Evolutionary conservation across 1,284 basidiomycete genomes (phyloP), one percentile per base, ranked within the genome.

Genomic region (Heterobasidion annosum): DNA sequence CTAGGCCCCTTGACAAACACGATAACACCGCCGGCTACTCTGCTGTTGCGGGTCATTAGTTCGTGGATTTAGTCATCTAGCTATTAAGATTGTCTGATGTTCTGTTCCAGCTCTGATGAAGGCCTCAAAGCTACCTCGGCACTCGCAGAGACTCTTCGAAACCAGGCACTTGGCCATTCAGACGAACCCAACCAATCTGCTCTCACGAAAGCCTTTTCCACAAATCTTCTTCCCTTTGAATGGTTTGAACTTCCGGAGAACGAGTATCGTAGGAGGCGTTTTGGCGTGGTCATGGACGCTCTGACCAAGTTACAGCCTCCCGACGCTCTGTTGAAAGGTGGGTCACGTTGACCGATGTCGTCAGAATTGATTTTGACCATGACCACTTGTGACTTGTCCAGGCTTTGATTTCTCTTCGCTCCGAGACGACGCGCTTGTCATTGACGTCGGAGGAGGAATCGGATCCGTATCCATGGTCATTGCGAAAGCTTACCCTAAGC

Each of bases 171-270:
- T 2, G n/a, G 33, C n/a, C 15, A n/a, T n/a, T 50, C 49, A 13
- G 3, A 34, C 8, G 49, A 13, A n/a, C 59, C 58, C 2, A 56
- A 50, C 49, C 58, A 59, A 18, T 52, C 66, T 1, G 59, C 68
- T 0, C 62, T 69, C 57, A 60, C 62, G 25, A 54, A 56, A 10
- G 66, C 65, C 2, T 65, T 63, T 54, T 57, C 59, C 19, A 64
- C 61, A 2, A 50, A 59, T 47, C 52, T 63, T 37, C 19, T 55
- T 19, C 61, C 61, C 50, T 67, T 62, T 49, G 49, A 60, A 19
- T 67, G 62, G 62, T 57, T 64, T 42, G 64, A 63, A 51, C 57
- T 58, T 8, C 63, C 63, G 2, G 62, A 59, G 48, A 64, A 68
- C 52, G 50, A 52, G 15, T 47, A 18, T 8, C 56, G 63, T 13